Conservation (phyloP, 2,329 filamentous ascomycete species). For the Xylaria sp. region DNA sequence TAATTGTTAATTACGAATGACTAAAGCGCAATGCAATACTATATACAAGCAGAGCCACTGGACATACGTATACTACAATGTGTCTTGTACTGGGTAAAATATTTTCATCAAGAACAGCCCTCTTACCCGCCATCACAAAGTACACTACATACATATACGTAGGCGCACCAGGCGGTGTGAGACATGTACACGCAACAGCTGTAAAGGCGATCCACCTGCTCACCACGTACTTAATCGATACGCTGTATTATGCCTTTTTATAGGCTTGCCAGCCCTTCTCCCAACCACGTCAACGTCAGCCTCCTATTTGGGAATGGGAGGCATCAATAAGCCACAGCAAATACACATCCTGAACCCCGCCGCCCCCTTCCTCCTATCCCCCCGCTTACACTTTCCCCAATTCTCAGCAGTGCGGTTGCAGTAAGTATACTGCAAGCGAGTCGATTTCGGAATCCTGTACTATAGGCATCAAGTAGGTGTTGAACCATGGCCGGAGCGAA, state of each 20-base stretch:
- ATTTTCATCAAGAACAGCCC: not conserved
- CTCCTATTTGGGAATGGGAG: slow-evolving; percentile 15
- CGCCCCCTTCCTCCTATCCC: not conserved
- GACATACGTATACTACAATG: not conserved
- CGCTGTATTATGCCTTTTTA: slow-evolving; percentile 1
- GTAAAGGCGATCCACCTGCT: slow-evolving; percentile 1
- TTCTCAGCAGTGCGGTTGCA: slow-evolving; percentile 1
- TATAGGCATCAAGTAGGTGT: not conserved
- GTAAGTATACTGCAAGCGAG: not conserved
- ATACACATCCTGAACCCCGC: not conserved
- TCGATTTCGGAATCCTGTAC: not conserved
- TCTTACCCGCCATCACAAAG: not conserved
- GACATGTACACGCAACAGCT: not conserved
- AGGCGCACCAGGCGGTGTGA: not conserved
- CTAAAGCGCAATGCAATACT: not conserved
- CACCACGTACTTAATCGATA: not conserved
- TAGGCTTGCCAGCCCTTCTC: not conserved
- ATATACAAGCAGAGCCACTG: not conserved
- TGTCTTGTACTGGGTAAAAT: not conserved
- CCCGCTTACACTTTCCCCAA: not conserved
- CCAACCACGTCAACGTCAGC: slow-evolving; percentile 27
- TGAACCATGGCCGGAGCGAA: not conserved
- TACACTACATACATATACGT: too few relatives aligned
- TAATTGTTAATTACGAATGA: not conserved
- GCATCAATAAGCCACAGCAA: slow-evolving; percentile 3